Evolutionary conservation across 495 filamentous ascomycete genomes (phyloP), one percentile per base, ranked within the genome.

Genomic region (Tuber calosporum): DNA sequence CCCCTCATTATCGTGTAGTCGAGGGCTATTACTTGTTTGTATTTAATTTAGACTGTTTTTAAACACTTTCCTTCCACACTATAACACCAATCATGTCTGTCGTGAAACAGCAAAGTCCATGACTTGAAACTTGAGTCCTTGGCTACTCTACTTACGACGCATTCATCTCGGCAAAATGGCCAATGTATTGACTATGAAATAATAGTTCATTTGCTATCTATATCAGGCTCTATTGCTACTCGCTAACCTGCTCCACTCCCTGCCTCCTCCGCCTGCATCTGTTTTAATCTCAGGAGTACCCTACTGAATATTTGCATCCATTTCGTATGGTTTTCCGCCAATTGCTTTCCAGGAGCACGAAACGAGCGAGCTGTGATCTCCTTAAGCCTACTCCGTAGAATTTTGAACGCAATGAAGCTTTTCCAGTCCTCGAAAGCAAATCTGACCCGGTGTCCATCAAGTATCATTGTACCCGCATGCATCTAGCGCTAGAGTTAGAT

Each of bases 391-490:
- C 82, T 81, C 30, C 92, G 88, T 66, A 99, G 83, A 8, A 87
- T 86, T 81, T 97, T 97, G 77, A 97, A 83, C 0, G 89, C 93
- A 13, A 97, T 86, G 86, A 95, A 90, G 0, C 89, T 89, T 84
- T 93, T 97, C 93, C 93, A 97, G 79, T 95, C 91, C n/a, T 88
- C 86, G 2, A 94, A 85, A 37, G 90, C 85, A 81, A 97, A 97
- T n/a, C 92, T 87, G n/a, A 94, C 85, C 40, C 93, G 87, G 83
- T 96, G 94, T 15, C 91, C 88, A 82, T 97, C 93, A 69, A 99
- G 87, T 11, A 92, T 88, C 38, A 96, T 84, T 6, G 96, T 90
- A 7, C 95, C 95, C 6, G 94, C 87, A 81, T 92, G 94, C 85
- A 96, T 87, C 87, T 91, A 69, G 70, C 39, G 69, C 5, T 22